Conservation (phyloP, 2,329 filamentous ascomycete genomes). For the Dactylella cylindrospora region DNA sequence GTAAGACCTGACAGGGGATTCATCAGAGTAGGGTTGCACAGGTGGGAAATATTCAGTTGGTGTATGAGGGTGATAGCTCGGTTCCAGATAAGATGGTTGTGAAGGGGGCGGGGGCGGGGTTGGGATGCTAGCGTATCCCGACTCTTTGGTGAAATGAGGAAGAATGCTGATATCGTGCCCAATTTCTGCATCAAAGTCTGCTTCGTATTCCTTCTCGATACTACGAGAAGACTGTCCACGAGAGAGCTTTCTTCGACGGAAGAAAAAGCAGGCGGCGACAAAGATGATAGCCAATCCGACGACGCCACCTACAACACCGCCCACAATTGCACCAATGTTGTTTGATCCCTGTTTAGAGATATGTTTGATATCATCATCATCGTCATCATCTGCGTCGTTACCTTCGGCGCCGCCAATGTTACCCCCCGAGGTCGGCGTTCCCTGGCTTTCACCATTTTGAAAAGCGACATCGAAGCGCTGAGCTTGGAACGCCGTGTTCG, state of each 20-base stretch:
- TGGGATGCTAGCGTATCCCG: conserved; percentile 33
- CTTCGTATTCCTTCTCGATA: conserved; percentile 38
- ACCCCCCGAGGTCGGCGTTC: too few relatives aligned
- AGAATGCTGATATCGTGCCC: conserved; percentile 28
- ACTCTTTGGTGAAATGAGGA: conserved; percentile 38
- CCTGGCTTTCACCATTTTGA: too few relatives aligned
- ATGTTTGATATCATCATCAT: too few relatives aligned
- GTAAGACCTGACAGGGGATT: conserved; percentile 25
- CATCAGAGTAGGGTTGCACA: conserved; percentile 27
- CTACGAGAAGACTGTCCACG: neutral
- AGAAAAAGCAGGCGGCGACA: conserved; percentile 53
- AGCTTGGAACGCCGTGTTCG: too few relatives aligned
- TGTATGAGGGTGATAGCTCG: neutral
- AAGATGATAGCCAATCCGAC: conserved; percentile 54
- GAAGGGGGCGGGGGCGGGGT: conserved; percentile 27
- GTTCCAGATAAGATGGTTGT: conserved; percentile 20
- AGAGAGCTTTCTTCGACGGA: conserved; percentile 50
- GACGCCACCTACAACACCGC: conserved; percentile 57
- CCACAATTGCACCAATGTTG: conserved; percentile 55
- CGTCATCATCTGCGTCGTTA: too few relatives aligned
- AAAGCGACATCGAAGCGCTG: too few relatives aligned
- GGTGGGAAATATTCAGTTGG: conserved; percentile 31
- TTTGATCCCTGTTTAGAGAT: too few relatives aligned
- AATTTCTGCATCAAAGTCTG: conserved; percentile 35
- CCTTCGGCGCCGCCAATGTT: too few relatives aligned